Evolutionary conservation across 805 yeast species (phyloP).

Genomic region (Saturnispora sanitii): DNA sequence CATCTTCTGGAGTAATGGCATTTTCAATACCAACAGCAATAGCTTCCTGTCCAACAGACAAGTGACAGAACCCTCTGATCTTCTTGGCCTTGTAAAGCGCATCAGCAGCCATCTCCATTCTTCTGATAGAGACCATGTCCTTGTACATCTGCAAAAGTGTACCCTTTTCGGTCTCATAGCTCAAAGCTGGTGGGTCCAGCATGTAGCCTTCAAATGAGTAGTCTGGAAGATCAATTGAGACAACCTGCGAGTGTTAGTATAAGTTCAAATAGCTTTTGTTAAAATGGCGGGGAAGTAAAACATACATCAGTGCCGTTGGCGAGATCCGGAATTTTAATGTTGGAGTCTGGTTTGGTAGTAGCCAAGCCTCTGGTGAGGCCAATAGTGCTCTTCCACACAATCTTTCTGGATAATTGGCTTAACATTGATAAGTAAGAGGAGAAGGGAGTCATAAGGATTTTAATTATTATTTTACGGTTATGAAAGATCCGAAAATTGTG

Average conservation of each 20-base stretch:
- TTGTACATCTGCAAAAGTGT: constrained; percentile 86
- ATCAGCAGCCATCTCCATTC: constrained; percentile 99
- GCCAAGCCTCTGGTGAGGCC: constrained; percentile 19
- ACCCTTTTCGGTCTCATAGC: constrained; percentile 71
- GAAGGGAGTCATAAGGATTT: background rate
- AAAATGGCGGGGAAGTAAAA: background rate
- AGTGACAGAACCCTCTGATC: constrained; percentile 97
- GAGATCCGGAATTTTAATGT: constrained; percentile 6
- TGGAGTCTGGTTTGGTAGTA: constrained; percentile 22
- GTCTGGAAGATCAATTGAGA: constrained; percentile 57
- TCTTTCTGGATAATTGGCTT: constrained; percentile 10
- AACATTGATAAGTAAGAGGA: constrained; percentile 8
- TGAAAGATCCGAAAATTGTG: background rate
- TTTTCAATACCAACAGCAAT: constrained; percentile 97
- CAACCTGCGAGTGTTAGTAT: constrained; percentile 16
- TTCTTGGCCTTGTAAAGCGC: constrained; percentile 97
- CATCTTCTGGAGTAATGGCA: constrained; percentile 78
- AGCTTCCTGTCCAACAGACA: constrained; percentile 98
- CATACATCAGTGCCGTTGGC: constrained; percentile 8
- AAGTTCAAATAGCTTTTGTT: constrained; percentile 19
- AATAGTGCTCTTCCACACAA: constrained; percentile 7
- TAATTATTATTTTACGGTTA: too few relatives aligned
- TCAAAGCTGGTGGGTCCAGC: constrained; percentile 60
- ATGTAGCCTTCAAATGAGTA: constrained; percentile 79
- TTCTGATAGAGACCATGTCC: constrained; percentile 87